Conservation (phyloP, 2,329 filamentous ascomycete genomes). For the Aspergillus felis region DNA sequence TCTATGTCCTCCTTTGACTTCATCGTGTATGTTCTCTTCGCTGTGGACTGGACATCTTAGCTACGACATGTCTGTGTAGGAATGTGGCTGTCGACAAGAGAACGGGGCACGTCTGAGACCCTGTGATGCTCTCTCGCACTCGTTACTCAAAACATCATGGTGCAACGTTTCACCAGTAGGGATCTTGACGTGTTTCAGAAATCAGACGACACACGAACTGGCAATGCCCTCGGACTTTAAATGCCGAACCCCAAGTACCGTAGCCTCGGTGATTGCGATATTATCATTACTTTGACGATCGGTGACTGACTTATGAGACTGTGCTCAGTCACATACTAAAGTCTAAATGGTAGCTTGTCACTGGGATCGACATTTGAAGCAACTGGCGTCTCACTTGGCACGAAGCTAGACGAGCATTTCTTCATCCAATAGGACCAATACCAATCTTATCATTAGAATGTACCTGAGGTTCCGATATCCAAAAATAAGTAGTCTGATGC, state of each 20-base stretch:
- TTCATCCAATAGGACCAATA: neutral
- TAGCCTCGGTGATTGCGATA: neutral
- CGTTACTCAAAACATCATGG: neutral
- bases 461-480: no score
- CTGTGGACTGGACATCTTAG: neutral
- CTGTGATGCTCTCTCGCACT: neutral
- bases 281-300: no score
- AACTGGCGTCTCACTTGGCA: neutral
- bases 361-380: neutral
- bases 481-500: no score
- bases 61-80: neutral
- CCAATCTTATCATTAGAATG: neutral
- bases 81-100: neutral
- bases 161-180: neutral
- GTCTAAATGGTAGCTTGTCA: neutral
- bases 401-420: neutral
- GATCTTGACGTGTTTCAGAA: neutral
- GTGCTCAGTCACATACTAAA: neutral
- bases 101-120: neutral
- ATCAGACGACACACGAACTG: neutral
- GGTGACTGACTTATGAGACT: neutral
- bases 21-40: neutral
- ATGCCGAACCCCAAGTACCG: neutral
- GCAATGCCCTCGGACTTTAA: neutral
- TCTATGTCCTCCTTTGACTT: constrained; percentile 5